These are phyloP conservation scores for Fusarium irregulare DNA, from an alignment of 2,329 filamentous ascomycete genomes.

Conservation along the genomic window DNA sequence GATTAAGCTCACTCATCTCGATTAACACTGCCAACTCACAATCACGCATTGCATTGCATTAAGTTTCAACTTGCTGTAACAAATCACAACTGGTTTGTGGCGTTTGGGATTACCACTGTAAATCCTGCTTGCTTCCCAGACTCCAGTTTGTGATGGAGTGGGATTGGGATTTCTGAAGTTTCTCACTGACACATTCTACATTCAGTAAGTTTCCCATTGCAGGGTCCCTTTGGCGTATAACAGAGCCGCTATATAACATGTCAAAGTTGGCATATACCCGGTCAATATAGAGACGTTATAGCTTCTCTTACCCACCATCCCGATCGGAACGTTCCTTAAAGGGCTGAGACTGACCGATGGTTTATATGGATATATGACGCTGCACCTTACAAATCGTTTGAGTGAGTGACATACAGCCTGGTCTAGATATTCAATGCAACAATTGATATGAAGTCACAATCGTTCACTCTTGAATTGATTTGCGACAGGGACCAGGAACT, in stretches of 20 bases:
- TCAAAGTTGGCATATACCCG: slow-evolving; percentile 29
- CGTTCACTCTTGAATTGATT: slow-evolving; percentile 3
- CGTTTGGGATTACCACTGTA: slow-evolving; percentile 11
- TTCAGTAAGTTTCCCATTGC: slow-evolving; percentile 3
- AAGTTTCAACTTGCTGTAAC: slow-evolving; percentile 4
- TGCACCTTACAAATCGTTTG: slow-evolving; percentile 20
- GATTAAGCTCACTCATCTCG: slow-evolving; percentile 9
- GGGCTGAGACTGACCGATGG: slow-evolving; percentile 27
- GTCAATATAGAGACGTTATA: slow-evolving; percentile 28
- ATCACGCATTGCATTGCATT: background rate
- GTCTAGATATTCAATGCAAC: background rate
- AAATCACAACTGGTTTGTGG: slow-evolving; percentile 23
- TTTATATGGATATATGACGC: slow-evolving; percentile 21
- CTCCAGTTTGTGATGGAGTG: background rate
- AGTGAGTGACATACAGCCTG: slow-evolving; percentile 19
- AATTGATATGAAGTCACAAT: slow-evolving; percentile 21
- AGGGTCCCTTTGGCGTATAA: slow-evolving; percentile 29
- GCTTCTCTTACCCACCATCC: slow-evolving; percentile 37
- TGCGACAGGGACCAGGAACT: slow-evolving; percentile 22
- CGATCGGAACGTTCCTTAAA: slow-evolving; percentile 31
- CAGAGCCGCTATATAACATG: slow-evolving; percentile 33
- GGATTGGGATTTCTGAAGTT: background rate
- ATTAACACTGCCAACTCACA: slow-evolving; percentile 10
- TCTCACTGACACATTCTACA: slow-evolving; percentile 9
- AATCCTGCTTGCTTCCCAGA: slow-evolving; percentile 20